These are phyloP conservation scores for Crucibulum laeve DNA, from an alignment of 768 basidiomycete genomes.

Conservation along the genomic window DNA sequence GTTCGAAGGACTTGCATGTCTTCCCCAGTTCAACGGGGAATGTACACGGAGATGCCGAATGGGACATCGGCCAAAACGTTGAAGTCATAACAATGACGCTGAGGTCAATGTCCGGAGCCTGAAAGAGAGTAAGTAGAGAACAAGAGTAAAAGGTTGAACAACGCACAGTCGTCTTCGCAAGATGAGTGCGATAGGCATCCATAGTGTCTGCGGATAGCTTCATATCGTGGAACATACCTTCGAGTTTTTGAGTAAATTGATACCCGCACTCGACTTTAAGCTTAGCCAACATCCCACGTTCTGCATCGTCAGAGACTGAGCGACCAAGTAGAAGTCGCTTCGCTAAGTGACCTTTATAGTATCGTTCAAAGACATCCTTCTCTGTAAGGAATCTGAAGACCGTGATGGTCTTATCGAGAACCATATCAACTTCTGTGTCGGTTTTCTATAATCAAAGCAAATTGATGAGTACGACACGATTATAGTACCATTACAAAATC, in stretches of 20 bases:
- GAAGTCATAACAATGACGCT: slow-evolving; percentile 93
- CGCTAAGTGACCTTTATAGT: slow-evolving; percentile 95
- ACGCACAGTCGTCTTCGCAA: slow-evolving; percentile 60
- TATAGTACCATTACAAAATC: too few relatives aligned
- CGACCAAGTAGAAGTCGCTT: slow-evolving; percentile 84
- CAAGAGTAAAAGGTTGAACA: slow-evolving; percentile 1
- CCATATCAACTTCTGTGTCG: slow-evolving; percentile 82
- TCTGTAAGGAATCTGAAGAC: slow-evolving; percentile 92
- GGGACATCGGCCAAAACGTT: slow-evolving; percentile 91
- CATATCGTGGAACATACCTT: slow-evolving; percentile 99
- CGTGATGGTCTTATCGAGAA: slow-evolving; percentile 93
- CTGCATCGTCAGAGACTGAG: slow-evolving; percentile 95
- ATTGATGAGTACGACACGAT: too few relatives aligned
- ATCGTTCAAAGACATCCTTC: slow-evolving; percentile 96
- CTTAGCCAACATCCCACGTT: slow-evolving; percentile 95
- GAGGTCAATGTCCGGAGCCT: slow-evolving; percentile 78
- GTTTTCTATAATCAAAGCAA: slow-evolving; percentile 95
- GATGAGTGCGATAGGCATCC: slow-evolving; percentile 60
- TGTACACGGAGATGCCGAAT: slow-evolving; percentile 57
- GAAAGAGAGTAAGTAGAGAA: slow-evolving; percentile 9
- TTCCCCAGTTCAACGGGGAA: slow-evolving; percentile 62
- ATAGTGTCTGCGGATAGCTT: slow-evolving; percentile 81
- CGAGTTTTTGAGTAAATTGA: slow-evolving; percentile 96
- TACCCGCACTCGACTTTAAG: slow-evolving; percentile 95
- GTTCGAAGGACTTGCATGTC: slow-evolving; percentile 75